Evolutionary conservation across 805 yeast genomes (phyloP).

Genomic region (Yarrowia alimentaria): DNA sequence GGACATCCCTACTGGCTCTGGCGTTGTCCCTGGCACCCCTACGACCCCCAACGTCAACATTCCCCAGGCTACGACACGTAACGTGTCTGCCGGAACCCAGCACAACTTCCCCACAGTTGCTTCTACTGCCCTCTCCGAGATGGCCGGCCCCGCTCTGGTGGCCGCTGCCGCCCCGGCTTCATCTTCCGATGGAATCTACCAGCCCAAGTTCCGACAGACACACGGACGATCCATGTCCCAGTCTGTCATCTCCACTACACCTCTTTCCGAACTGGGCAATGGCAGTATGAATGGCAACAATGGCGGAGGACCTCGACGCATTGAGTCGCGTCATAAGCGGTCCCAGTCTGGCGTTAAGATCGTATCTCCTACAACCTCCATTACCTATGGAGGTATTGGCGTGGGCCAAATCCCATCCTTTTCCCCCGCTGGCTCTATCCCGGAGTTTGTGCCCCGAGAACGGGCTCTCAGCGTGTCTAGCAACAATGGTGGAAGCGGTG

Average conservation of each 20-base stretch:
- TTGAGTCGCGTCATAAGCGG: constrained; percentile 22
- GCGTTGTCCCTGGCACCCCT: too few relatives aligned
- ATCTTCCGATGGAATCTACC: constrained; percentile 17
- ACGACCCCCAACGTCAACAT: constrained; percentile 23
- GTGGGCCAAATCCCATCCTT: constrained; percentile 23
- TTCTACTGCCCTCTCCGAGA: too few relatives aligned
- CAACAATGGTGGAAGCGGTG: background rate
- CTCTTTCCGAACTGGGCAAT: constrained; percentile 23
- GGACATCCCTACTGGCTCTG: constrained; percentile 12
- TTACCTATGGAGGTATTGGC: constrained; percentile 20
- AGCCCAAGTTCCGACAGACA: constrained; percentile 25
- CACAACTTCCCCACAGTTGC: too few relatives aligned
- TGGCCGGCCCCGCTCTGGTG: too few relatives aligned
- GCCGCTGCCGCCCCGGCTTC: too few relatives aligned
- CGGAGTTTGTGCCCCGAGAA: constrained; percentile 14
- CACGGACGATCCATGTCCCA: constrained; percentile 22
- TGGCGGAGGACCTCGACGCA: constrained; percentile 25
- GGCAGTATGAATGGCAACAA: constrained; percentile 24
- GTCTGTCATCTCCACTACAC: constrained; percentile 24
- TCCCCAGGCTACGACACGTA: constrained; percentile 21
- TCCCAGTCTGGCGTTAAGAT: constrained; percentile 9
- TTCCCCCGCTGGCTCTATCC: constrained; percentile 3
- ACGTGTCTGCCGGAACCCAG: constrained; percentile 11
- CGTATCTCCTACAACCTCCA: background rate
- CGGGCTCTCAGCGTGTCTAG: background rate